Conservation (phyloP, 257 asterid species). For the Phtheirospermum japonicum region DNA sequence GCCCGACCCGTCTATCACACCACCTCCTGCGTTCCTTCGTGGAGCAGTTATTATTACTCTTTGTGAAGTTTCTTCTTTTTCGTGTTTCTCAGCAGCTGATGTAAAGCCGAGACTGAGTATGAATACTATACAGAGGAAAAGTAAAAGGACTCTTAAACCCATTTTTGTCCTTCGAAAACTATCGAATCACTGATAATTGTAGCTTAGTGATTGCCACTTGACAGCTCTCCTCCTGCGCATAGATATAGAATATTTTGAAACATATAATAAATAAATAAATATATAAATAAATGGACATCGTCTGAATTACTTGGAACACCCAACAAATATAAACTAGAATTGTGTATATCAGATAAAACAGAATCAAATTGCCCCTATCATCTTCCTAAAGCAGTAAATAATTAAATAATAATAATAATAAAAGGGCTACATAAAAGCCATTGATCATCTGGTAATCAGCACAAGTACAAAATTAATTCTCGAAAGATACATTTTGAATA, state of each 20-base stretch:
- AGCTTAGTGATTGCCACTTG: constrained; percentile 21
- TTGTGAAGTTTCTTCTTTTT: constrained; percentile 34
- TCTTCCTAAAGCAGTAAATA: neutral
- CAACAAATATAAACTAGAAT: too few species aligned
- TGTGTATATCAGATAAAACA: neutral
- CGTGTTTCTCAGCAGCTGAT: constrained; percentile 37
- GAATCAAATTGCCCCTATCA: constrained; percentile 9
- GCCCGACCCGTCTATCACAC: constrained; percentile 90
- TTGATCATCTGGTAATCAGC: neutral
- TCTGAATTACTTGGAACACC: neutral
- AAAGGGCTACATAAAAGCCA: neutral
- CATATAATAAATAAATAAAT: neutral
- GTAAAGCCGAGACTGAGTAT: constrained; percentile 31
- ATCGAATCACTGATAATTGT: constrained; percentile 22
- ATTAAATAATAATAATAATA: too few species aligned
- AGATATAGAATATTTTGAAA: constrained; percentile 19
- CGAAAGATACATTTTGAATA: neutral
- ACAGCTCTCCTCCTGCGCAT: constrained; percentile 16
- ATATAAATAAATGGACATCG: neutral
- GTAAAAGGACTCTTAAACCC: constrained; percentile 39
- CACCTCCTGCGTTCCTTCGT: constrained; percentile 51
- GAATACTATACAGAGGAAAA: constrained; percentile 39
- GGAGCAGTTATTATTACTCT: constrained; percentile 69
- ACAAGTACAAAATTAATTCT: neutral
- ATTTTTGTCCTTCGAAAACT: constrained; percentile 26